Evolutionary conservation across 257 asterid species (phyloP), one percentile per base, ranked within the genome.

Genomic region (Penstemon davidsonii): DNA sequence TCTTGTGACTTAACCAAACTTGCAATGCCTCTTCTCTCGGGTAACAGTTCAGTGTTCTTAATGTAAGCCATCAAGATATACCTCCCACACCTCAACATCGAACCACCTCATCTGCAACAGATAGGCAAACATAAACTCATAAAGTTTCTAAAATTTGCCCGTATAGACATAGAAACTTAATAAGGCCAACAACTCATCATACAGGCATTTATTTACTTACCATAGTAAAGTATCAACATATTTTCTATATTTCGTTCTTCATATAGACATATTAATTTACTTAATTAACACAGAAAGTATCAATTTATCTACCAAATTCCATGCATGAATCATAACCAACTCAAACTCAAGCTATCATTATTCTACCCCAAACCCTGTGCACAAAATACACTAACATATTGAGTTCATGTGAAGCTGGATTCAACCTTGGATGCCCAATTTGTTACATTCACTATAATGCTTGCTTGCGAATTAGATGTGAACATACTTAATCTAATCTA

Each of bases 41-140:
- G 83, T 43, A 80, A 70, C 47, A 72, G 41, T 67, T 84, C 89
- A 73, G 55, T 59, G 74, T 57, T 78, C 68, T 79, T 84, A 62
- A 66, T 43, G 72, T 75, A 42, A 67, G 81, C 92, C 96, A 87
- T 88, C 68, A 53, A 66, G 63, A 76, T 73, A 72, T 75, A 72
- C 71, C 72, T 72, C 68, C 80, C 74, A 79, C 55, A 38, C 45
- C 71, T 69, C 78, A 72, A 54, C 55, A 12, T 54, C 11, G 49
- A 64, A 78, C 75, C 80, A 69, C 63, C 75, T 80, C 92, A 84
- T 84, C 92, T 88, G 79, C 64, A 38, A 66, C 18, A 66, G 12
- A 65, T 9, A 52, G 60, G 56, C 40, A 44, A 15, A 43, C 54
- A 59, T 40, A 13, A 60, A 33, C 58, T 36, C 0, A 39, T 15